These are phyloP conservation scores for Cercospora sp. DNA, from an alignment of 2,329 filamentous ascomycete genomes.

Conservation along the genomic window DNA sequence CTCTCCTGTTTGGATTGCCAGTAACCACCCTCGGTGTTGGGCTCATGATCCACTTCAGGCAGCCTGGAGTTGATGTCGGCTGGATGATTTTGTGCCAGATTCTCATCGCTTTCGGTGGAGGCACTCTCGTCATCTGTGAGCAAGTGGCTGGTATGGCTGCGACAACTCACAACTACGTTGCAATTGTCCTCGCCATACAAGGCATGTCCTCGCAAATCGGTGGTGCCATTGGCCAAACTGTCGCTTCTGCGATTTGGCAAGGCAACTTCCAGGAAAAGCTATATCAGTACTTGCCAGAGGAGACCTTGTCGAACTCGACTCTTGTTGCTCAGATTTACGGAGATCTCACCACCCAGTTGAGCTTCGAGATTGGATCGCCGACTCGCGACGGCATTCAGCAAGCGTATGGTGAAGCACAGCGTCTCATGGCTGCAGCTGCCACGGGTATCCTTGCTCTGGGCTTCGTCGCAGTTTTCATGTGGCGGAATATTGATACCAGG, in stretches of 20 bases:
- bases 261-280: conserved; percentile 27
- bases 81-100: conserved; percentile 45
- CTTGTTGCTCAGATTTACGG: conserved; percentile 41
- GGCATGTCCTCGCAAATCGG: conserved; percentile 39
- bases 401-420: conserved; percentile 52
- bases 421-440: conserved; percentile 43
- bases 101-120: conserved; percentile 42
- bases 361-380: conserved; percentile 45
- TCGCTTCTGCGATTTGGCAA: conserved; percentile 42
- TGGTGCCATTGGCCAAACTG: conserved; percentile 37
- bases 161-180: conserved; percentile 37
- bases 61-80: conserved; percentile 36
- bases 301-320: conserved; percentile 35
- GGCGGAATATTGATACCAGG: conserved; percentile 39
- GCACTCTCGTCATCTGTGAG: conserved; percentile 34
- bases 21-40: conserved; percentile 32
- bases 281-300: conserved; percentile 47
- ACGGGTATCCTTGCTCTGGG: conserved; percentile 36
- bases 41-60: conserved; percentile 42
- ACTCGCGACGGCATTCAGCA: conserved; percentile 48
- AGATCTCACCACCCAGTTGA: conserved; percentile 40
- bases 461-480: conserved; percentile 35
- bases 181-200: conserved; percentile 41
- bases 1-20: conserved; percentile 30
- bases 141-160: conserved; percentile 42